phyloP scores from a whole-genome alignment of 129 eudicot species.

The Flaveria linearis region DNA sequence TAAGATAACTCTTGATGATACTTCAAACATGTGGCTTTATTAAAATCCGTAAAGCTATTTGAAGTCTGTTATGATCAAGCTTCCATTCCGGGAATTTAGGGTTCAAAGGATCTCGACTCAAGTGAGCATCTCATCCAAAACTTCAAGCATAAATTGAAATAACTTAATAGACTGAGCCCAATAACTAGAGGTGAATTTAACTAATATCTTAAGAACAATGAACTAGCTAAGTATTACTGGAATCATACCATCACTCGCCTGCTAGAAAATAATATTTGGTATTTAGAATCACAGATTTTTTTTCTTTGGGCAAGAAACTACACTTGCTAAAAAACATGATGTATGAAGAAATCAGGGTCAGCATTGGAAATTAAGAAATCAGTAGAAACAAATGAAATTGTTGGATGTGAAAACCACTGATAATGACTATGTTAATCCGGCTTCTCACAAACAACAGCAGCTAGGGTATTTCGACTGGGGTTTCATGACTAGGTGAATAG shows the following conservation, averaged over 20 bases:
- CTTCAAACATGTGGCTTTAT: neutral
- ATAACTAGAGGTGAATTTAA: neutral
- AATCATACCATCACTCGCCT: neutral
- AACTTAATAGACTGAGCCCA: neutral
- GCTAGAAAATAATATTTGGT: neutral
- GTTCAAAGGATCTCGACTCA: neutral
- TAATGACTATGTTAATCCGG: neutral
- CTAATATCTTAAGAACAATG: neutral
- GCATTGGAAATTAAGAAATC: neutral
- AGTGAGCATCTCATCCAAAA: neutral
- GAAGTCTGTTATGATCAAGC: neutral
- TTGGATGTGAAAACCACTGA: neutral
- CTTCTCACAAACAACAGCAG: neutral
- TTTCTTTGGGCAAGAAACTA: neutral
- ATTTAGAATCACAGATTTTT: neutral
- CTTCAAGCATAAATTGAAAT: neutral
- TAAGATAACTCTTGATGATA: neutral
- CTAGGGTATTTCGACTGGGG: neutral
- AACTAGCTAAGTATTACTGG: neutral
- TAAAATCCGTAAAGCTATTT: neutral
- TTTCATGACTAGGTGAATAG: neutral
- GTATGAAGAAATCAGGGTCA: neutral
- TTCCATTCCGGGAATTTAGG: neutral
- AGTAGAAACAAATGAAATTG: neutral
- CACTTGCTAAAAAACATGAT: neutral